Conservation (phyloP, 108 stramenopile species). For the Fistulifera pelliculosa region DNA sequence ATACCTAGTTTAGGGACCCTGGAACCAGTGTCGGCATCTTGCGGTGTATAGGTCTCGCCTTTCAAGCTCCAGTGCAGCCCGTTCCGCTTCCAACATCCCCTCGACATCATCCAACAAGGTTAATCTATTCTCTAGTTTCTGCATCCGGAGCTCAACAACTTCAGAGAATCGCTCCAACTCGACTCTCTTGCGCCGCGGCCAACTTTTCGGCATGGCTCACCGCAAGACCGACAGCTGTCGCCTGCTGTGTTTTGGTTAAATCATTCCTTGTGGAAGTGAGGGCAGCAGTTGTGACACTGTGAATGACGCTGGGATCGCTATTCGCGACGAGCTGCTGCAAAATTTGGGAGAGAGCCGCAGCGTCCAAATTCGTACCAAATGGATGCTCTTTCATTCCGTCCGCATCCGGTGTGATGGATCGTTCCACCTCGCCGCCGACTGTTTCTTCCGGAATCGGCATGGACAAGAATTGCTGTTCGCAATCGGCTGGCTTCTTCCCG, state of each 20-base stretch:
- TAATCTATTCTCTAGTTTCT: slow-evolving; percentile 74
- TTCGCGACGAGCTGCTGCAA: slow-evolving; percentile 19
- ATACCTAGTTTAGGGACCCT: no score
- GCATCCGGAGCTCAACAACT: slow-evolving; percentile 64
- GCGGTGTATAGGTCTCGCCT: slow-evolving; percentile 82
- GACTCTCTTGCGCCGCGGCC: slow-evolving; percentile 37
- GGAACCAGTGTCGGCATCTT: slow-evolving; percentile 80
- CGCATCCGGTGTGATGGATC: slow-evolving; percentile 20
- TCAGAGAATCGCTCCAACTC: slow-evolving; percentile 43
- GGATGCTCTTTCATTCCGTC: slow-evolving; percentile 8
- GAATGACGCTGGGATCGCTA: slow-evolving; percentile 37
- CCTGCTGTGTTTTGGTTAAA: slow-evolving; percentile 33
- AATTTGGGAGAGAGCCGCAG: background rate
- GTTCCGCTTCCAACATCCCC: slow-evolving; percentile 78
- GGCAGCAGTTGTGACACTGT: slow-evolving; percentile 38
- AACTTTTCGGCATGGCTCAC: slow-evolving; percentile 16
- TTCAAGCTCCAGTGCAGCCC: slow-evolving; percentile 78
- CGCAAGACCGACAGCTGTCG: slow-evolving; percentile 43
- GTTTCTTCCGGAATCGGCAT: slow-evolving; percentile 18
- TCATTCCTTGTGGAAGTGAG: no score
- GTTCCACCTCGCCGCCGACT: slow-evolving; percentile 1
- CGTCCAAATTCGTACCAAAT: background rate
- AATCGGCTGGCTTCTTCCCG: slow-evolving; percentile 45
- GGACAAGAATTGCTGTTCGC: slow-evolving; percentile 54
- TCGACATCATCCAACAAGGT: slow-evolving; percentile 76